Evolutionary conservation across 2,329 filamentous ascomycete genomes (phyloP).

Genomic region (Mariannaea elegans): DNA sequence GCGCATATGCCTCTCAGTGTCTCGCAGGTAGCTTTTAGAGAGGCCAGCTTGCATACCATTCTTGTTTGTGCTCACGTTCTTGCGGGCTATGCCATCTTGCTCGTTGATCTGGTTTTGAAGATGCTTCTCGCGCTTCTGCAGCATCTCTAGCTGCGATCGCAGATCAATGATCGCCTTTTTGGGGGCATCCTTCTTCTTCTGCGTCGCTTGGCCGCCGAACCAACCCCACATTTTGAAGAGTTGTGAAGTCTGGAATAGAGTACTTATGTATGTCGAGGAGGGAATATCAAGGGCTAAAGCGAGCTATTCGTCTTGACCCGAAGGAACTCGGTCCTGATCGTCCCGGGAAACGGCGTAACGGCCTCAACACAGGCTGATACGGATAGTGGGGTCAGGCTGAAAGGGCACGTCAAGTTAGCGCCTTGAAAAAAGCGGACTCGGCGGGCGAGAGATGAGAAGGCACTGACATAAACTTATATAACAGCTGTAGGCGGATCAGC

Average conservation of each 20-base stretch:
- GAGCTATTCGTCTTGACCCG: slow-evolving; percentile 25
- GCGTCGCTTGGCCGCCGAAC: slow-evolving; percentile 85
- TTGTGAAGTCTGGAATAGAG: slow-evolving; percentile 6
- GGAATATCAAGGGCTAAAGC: slow-evolving; percentile 19
- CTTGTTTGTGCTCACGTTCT: slow-evolving; percentile 88
- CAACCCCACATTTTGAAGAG: slow-evolving; percentile 74
- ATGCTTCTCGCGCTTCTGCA: slow-evolving; percentile 95
- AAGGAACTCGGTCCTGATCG: slow-evolving; percentile 25
- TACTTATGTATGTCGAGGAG: not conserved
- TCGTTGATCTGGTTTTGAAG: slow-evolving; percentile 92
- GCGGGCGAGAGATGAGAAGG: not conserved
- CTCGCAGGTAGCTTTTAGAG: not conserved
- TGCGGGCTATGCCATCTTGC: slow-evolving; percentile 87
- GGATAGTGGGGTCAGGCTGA: slow-evolving; percentile 41
- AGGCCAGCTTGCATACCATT: slow-evolving; percentile 69
- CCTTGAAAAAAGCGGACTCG: not conserved
- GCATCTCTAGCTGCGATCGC: slow-evolving; percentile 92
- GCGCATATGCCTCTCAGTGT: slow-evolving; percentile 29
- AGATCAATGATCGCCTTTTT: slow-evolving; percentile 96
- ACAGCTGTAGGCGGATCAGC: not conserved
- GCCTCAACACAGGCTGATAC: slow-evolving; percentile 30
- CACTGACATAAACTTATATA: slow-evolving; percentile 9
- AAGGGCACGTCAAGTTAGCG: slow-evolving; percentile 21
- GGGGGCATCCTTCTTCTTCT: slow-evolving; percentile 90
- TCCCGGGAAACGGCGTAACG: slow-evolving; percentile 36